Evolutionary conservation across 805 yeast species (phyloP).

Genomic region (Limtongia smithiae): DNA sequence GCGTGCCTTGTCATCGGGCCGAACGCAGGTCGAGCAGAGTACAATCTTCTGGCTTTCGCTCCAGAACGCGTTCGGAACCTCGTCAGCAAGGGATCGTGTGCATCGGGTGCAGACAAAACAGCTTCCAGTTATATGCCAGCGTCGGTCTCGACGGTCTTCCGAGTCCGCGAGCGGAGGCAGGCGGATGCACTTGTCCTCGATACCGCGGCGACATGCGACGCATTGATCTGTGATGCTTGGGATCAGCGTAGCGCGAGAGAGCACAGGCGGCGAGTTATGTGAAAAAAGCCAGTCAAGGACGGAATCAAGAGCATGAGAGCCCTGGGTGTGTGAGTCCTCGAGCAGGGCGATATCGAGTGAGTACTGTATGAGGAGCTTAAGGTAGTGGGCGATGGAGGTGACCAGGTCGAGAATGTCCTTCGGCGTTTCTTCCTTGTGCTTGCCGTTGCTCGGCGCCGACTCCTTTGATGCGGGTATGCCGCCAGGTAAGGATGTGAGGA

Average conservation of each 20-base stretch:
- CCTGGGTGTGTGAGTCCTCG: conserved; percentile 50
- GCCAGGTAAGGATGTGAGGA: conserved; percentile 76
- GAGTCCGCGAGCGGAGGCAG: conserved; percentile 1
- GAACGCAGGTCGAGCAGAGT: conserved; percentile 62
- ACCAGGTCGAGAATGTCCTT: conserved; percentile 65
- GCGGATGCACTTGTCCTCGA: conserved; percentile 53
- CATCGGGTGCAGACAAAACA: conserved; percentile 73
- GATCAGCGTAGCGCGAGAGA: conserved; percentile 8
- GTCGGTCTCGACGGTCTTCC: conserved; percentile 40
- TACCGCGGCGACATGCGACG: conserved; percentile 62
- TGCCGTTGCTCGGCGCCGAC: not conserved
- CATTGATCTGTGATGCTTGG: conserved; percentile 59
- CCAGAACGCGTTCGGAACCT: conserved; percentile 43
- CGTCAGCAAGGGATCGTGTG: conserved; percentile 41
- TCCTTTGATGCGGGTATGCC: conserved; percentile 34
- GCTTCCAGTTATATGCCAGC: conserved; percentile 67
- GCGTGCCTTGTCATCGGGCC: conserved; percentile 47
- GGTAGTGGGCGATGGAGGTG: conserved; percentile 87
- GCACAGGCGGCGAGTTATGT: conserved; percentile 20
- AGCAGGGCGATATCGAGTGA: conserved; percentile 77
- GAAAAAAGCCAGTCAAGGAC: conserved; percentile 54
- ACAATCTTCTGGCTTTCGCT: conserved; percentile 38
- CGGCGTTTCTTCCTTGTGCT: conserved; percentile 11
- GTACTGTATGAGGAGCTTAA: conserved; percentile 76
- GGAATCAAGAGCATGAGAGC: conserved; percentile 58